Conservation (phyloP, 768 basidiomycete species). For the Erythrobasidium yunnanense region DNA sequence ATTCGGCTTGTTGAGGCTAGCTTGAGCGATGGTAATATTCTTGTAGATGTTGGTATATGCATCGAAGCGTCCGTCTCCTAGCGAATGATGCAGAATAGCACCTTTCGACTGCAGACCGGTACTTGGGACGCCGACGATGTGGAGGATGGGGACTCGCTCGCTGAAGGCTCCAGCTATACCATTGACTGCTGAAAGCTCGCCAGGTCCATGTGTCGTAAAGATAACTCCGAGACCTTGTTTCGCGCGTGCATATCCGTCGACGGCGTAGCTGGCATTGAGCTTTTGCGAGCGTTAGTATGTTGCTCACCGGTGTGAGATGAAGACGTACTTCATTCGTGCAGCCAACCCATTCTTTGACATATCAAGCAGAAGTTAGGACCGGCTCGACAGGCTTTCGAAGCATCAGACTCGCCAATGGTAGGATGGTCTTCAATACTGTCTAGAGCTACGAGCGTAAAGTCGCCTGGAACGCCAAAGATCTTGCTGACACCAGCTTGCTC, state of each 20-base stretch:
- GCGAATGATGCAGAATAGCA: constrained; percentile 74
- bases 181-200: constrained; percentile 76
- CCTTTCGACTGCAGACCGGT: constrained; percentile 59
- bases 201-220: constrained; percentile 81
- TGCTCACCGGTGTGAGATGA: not conserved
- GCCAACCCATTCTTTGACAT: constrained; percentile 61
- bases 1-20: constrained; percentile 46
- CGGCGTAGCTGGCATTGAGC: constrained; percentile 78
- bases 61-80: constrained; percentile 72
- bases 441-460: constrained; percentile 36
- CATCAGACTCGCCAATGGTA: not conserved
- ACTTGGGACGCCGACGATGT: constrained; percentile 73
- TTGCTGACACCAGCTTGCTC: constrained; percentile 12
- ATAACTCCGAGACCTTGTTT: constrained; percentile 63
- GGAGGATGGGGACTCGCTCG: constrained; percentile 80
- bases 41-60: constrained; percentile 65
- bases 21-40: constrained; percentile 63
- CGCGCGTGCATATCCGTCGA: constrained; percentile 72
- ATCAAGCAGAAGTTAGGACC: not conserved
- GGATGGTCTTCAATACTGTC: constrained; percentile 28
- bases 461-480: constrained; percentile 26
- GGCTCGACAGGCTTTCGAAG: not conserved
- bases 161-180: constrained; percentile 52
- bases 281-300: constrained; percentile 47
- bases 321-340: constrained; percentile 63